Base-by-base conservation (phyloP, 768 basidiomycete species). In the Rhodotorula babjevae region DNA sequence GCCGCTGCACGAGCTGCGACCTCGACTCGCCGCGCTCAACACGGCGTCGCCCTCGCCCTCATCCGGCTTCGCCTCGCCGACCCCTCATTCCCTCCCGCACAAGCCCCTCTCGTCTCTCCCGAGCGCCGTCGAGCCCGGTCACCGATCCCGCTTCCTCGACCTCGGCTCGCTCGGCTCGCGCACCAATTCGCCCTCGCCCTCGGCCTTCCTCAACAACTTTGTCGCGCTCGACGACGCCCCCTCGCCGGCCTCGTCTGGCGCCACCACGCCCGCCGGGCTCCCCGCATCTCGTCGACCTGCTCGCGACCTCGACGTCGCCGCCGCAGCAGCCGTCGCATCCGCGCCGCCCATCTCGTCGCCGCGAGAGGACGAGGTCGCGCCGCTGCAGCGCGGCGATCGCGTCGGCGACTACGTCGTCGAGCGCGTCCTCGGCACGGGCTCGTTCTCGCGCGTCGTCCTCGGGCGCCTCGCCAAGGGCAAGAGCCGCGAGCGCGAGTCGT, bases 401-500 rank as follows among this genome's bases (percentile, higher is more conserved):
- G 9, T 76, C 1, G 71, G 72, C 11, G 50, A 44, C 16, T 78
- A 65, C 57, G 21, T 31, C 25, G 64, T 91, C 15, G 75, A 86
- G 44, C 83, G 83, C 3, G 80, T 83, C 8, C 83, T 92, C 5
- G 90, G 90, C 31, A 85, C 86, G 49, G 90, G 90, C 55, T 86
- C 89, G 2, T 92, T 92, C 80, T 88, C 87, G 60, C 84, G 84
- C 61, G 90, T 92, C 23, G 91, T 89, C 29, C 49, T 77, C 47
- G 69, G 74, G 7, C 47, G 71, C 61, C 75, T 80, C 58, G 81
- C 77, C 61, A 19, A 63, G 74, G 29, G 59, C 27, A 49, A 56
- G 16, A 55, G 29, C 16, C 42, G 42, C 25, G 44, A 15, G 29
- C 29, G 19, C 10, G 36, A 59, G 9, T 33, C 36, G 36, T 36